Evolutionary conservation across 306 rosid species (phyloP), one percentile per base, ranked within the genome.

Genomic region (Albizia julibrissin): DNA sequence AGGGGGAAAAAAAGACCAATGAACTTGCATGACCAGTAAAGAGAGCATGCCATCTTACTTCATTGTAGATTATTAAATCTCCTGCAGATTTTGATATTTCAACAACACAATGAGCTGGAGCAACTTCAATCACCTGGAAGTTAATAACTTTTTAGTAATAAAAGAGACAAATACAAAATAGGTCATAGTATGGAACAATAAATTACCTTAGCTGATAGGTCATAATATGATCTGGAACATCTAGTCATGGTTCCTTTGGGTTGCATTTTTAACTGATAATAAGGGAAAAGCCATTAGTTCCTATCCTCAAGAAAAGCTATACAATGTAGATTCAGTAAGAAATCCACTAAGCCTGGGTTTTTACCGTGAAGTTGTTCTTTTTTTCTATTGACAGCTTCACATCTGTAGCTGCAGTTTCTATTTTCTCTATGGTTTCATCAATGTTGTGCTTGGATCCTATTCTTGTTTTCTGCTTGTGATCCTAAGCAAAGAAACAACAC

Each of bases 391-490:
- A 84, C 67, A 94, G 78, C 47, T 90, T 87, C 47, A 72, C 88
- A 84, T 88, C 90, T 27, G 84, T 84, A 69, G 98, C 97, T 62
- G 98, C 98, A 54, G 97, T 91, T 90, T 94, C 90, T 62, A 91
- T 91, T 87, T 89, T 93, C 83, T 84, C 85, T 39, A 91, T 83
- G 1, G 98, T 94, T 90, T 94, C 94, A 74, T 26, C 31, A 39
- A 90, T 78, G 73, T 86, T 83, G 74, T 88, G 91, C 85, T 87
- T 86, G 42, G 98, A 89, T 81, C 93, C 97, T 62, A 93, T 24
- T 86, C 86, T 90, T 68, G 47, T 74, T 79, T 26, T 88, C 62
- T 87, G 87, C 56, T 84, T 88, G 3, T 82, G 85, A 43, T 84
- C 89, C 98, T 93, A 82, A 80, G 87, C 56, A 34, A 34, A 56